phyloP scores from a whole-genome alignment of 306 rosid species.

The Lathyrus tuberosus region DNA sequence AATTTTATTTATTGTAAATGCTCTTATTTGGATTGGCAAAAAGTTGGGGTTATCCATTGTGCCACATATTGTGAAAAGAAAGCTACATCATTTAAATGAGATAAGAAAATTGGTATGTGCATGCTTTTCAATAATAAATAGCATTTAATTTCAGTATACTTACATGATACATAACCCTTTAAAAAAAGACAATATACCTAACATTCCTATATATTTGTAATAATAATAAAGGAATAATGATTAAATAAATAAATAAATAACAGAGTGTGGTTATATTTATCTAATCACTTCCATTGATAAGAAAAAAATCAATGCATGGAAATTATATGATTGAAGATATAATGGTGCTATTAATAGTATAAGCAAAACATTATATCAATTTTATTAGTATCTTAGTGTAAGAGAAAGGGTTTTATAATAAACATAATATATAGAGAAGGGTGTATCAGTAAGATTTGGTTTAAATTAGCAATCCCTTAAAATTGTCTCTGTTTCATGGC shows the following conservation, averaged over 20 bases:
- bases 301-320: no score
- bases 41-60: slow-evolving; percentile 2
- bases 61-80: slow-evolving; percentile 2
- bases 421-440: no score
- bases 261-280: not conserved
- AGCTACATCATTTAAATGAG: not conserved
- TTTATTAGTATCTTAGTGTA: no score
- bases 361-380: no score
- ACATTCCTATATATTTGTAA: not conserved
- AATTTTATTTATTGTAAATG: not conserved
- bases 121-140: not conserved
- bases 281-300: not conserved
- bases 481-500: no score
- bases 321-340: no score
- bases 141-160: not conserved
- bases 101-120: not conserved
- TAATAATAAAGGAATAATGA: no score
- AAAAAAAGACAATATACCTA: not conserved
- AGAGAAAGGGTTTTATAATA: no score
- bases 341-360: no score
- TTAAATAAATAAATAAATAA: not conserved
- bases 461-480: no score
- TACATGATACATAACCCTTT: no score
- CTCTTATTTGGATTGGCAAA: not conserved
- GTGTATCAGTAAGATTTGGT: no score